Conservation (phyloP, 139 green algal genomes). For the Zygnema cylindricum region DNA sequence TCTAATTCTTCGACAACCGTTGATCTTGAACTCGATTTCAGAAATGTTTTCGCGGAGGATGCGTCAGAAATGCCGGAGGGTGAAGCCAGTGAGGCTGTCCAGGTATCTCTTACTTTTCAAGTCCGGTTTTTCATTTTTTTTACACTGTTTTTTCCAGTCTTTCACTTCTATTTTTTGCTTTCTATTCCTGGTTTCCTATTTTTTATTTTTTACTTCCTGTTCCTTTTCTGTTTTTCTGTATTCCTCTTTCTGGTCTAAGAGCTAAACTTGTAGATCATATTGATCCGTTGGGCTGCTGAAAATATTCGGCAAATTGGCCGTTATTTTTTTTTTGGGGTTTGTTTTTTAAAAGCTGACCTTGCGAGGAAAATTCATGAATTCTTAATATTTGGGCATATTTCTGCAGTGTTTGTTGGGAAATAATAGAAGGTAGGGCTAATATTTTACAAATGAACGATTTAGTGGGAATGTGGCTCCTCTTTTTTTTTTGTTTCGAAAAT, state of each 20-base stretch:
- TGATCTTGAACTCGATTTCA: too few species aligned
- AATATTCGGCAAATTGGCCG: too few species aligned
- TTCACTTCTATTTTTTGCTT: not conserved
- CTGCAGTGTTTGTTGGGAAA: too few species aligned
- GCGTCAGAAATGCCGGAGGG: slow-evolving; percentile 19
- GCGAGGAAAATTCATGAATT: not conserved
- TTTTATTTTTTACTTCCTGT: not conserved
- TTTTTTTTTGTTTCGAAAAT: not conserved
- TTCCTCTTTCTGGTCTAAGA: too few species aligned
- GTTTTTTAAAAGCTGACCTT: too few species aligned
- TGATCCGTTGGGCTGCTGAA: too few species aligned
- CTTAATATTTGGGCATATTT: not conserved
- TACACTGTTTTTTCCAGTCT: not conserved
- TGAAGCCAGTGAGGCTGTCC: not conserved
- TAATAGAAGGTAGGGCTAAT: too few species aligned
- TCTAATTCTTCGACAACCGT: too few species aligned
- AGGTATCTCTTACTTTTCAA: slow-evolving; percentile 8
- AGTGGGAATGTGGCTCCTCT: slow-evolving; percentile 1
- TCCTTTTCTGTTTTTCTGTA: not conserved
- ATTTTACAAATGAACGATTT: too few species aligned
- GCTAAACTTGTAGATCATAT: too few species aligned
- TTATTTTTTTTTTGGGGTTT: too few species aligned
- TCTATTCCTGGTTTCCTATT: not conserved
- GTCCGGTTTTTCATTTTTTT: not conserved
- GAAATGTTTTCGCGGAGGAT: slow-evolving; percentile 42